Conservation (phyloP, 345 rosid genomes). For the Lepidium aucheri region DNA sequence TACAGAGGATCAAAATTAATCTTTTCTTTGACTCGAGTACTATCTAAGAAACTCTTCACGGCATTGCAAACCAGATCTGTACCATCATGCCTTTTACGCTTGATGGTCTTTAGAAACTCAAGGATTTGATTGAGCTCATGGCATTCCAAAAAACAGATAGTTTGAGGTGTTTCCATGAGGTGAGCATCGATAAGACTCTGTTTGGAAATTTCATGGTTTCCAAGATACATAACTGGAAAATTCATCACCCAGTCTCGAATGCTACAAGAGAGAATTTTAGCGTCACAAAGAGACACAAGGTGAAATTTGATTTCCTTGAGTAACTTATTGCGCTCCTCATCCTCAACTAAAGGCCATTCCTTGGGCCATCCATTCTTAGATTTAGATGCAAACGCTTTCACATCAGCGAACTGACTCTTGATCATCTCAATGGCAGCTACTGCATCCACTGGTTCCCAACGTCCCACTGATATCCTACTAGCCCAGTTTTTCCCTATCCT, state of each 20-base stretch:
- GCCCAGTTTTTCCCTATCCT: conserved; percentile 7
- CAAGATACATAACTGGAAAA: background rate
- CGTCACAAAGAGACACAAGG: background rate
- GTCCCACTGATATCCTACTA: background rate
- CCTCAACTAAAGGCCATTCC: conserved; percentile 11
- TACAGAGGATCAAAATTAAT: conserved; percentile 2
- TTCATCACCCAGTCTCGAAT: conserved; percentile 6
- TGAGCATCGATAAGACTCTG: background rate
- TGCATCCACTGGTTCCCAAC: conserved; percentile 20
- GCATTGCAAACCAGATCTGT: conserved; percentile 3
- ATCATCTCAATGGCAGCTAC: conserved; percentile 18
- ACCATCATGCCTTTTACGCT: conserved; percentile 7
- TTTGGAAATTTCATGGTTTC: background rate
- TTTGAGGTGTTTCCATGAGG: conserved; percentile 8
- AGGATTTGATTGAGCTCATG: conserved; percentile 4
- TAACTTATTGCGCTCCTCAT: conserved; percentile 4
- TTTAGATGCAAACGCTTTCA: background rate
- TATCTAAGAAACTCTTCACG: background rate
- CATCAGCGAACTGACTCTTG: background rate
- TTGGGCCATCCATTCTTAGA: conserved; percentile 20
- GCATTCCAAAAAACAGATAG: conserved; percentile 13
- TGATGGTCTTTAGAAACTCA: background rate
- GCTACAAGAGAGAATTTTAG: conserved; percentile 3
- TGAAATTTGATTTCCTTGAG: background rate
- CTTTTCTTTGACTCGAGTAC: conserved; percentile 4